Percentiles rank a stretch among this genome's conserved stretches.
Conservation (phyloP, 2,329 filamentous ascomycete genomes). For the Sporothrix sp. region DNA sequence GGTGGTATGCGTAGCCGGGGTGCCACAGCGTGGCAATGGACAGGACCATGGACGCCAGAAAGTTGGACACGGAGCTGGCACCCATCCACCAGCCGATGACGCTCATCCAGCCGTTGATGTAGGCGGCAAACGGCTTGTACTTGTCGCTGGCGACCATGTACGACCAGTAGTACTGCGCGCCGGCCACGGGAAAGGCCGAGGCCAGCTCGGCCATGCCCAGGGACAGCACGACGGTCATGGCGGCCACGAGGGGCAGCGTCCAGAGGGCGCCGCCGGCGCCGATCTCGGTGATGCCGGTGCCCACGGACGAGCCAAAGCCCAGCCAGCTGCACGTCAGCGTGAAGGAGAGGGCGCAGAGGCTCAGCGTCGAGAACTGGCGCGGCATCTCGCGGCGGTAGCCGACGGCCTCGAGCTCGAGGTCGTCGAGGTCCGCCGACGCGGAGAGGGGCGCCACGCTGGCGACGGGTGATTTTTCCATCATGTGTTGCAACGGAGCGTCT, state of each 20-base stretch:
- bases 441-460: neutral
- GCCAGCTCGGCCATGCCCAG: constrained; percentile 20
- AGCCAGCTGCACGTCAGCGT: constrained; percentile 26
- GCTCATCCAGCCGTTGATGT: constrained; percentile 16
- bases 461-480: neutral
- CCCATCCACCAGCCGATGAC: constrained; percentile 15
- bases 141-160: constrained; percentile 17
- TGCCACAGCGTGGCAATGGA: constrained; percentile 11
- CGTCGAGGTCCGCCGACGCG: constrained; percentile 16
- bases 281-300: constrained; percentile 22
- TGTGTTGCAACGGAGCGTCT: too few relatives aligned
- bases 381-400: constrained; percentile 25
- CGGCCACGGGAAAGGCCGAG: constrained; percentile 26
- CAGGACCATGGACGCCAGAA: constrained; percentile 14
- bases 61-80: constrained; percentile 11
- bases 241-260: constrained; percentile 21
- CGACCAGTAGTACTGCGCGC: constrained; percentile 35
- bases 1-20: constrained; percentile 7
- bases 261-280: constrained; percentile 22
- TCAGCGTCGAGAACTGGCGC: constrained; percentile 23
- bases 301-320: constrained; percentile 23
- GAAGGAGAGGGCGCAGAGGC: constrained; percentile 22
- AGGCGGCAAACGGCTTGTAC: constrained; percentile 21
- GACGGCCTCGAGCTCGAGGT: constrained; percentile 24
- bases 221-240: constrained; percentile 22